Evolutionary conservation across 129 eudicot species (phyloP), one percentile per base, ranked within the genome.

Genomic region (Deinandra increscens): DNA sequence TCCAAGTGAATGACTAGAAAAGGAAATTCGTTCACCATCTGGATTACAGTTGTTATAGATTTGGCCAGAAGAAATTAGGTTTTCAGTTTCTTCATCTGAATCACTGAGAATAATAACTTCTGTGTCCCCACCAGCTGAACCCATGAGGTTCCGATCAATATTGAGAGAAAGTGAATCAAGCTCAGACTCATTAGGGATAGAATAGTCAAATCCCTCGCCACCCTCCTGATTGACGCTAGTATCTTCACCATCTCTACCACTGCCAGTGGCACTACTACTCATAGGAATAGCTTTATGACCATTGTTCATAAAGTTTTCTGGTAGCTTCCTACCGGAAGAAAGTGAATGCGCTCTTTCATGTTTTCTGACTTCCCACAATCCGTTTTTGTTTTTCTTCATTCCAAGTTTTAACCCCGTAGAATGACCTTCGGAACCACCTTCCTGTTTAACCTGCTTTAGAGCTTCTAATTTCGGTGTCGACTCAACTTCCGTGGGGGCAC

Each of bases 251-350:
- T 87, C 89, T 45, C 78, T 76, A 42, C 96, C 93, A 75, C 97
- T 91, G 37, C 76, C 91, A 55, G 97, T 88, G 43, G 91, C 96
- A 81, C 94, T 88, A 69, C 97, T 91, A 75, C 88, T 84, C 93
- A 91, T 88, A 7, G 85, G 92, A 76, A 91, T 78, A 67, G 81
- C 73, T 33, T 70, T 85, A 59, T 46, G 83, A 70, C 68, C 81
- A 53, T 68, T 65, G 60, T 72, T 82, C 12, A 75, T 69, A 42
- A 74, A 59, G 64, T 85, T 78, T 17, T 78, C 85, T 23, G 33
- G 71, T 19, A 59, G 72, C 63, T 67, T 75, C 43, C 81, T 80
- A 17, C 88, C 83, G 45, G 87, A 78, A 53, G 87, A 81, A 41
- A 36, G 39, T 36, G 84, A 78, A 56, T 78, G 79, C 29, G 38